Evolutionary conservation across 2,329 filamentous ascomycete genomes (phyloP).

Genomic region (Beauveria sp.): DNA sequence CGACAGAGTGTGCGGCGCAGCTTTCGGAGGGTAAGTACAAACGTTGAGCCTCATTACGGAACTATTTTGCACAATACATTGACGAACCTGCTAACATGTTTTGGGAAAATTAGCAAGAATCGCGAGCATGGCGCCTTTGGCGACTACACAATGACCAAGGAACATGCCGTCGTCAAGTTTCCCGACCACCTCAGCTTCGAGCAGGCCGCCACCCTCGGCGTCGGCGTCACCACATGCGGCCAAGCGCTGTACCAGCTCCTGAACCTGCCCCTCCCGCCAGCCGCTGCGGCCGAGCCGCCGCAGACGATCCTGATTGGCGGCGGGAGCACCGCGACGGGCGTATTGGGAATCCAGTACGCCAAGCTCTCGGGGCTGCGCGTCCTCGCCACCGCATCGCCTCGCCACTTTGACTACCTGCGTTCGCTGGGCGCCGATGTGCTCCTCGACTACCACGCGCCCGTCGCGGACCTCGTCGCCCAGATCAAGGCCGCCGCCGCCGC

Average conservation of each 20-base stretch:
- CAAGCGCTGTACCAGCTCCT: conserved; percentile 41
- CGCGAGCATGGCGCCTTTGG: conserved; percentile 36
- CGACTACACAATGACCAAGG: conserved; percentile 31
- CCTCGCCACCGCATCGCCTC: conserved; percentile 31
- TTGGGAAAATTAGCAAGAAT: conserved; percentile 11
- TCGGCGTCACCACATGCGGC: conserved; percentile 34
- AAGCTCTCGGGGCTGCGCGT: conserved; percentile 33
- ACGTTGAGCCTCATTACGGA: neutral
- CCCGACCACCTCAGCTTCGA: conserved; percentile 38
- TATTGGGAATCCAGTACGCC: conserved; percentile 40
- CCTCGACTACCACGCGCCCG: conserved; percentile 35
- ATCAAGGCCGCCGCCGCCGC: neutral
- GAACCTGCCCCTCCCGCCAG: conserved; percentile 36
- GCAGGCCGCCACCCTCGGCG: conserved; percentile 35
- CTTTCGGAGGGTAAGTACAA: conserved; percentile 23
- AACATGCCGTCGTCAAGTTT: conserved; percentile 33
- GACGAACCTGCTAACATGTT: neutral
- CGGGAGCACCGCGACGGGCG: conserved; percentile 47
- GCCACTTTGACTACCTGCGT: conserved; percentile 28
- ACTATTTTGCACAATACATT: no score
- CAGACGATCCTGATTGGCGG: conserved; percentile 35
- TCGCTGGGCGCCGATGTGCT: conserved; percentile 36
- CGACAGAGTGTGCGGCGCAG: conserved; percentile 37
- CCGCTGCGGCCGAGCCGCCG: conserved; percentile 24
- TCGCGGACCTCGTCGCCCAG: neutral